phyloP scores from a whole-genome alignment of 129 eudicot species.

The Arctium minus region DNA sequence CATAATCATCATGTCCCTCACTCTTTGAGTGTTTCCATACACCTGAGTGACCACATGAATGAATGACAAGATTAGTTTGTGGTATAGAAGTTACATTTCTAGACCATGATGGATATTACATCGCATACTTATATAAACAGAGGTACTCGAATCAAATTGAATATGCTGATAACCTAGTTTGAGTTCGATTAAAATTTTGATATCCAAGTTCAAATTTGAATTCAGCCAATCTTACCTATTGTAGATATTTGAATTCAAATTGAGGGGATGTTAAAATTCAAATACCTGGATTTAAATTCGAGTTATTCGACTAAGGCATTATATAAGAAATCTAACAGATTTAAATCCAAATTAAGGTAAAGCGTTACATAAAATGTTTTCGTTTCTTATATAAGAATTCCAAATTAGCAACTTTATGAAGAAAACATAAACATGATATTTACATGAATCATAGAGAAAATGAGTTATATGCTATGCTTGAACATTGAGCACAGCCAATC shows the following conservation, averaged over 20 bases:
- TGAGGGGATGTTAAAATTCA: not conserved
- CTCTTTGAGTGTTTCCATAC: slow-evolving; percentile 91
- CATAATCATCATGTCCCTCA: slow-evolving; percentile 92
- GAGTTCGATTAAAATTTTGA: not conserved
- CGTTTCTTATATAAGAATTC: not conserved
- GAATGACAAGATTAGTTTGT: not conserved
- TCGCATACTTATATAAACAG: not conserved
- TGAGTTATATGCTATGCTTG: not conserved
- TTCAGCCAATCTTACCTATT: not conserved
- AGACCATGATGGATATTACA: not conserved
- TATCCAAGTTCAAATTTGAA: not conserved
- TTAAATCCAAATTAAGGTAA: not conserved
- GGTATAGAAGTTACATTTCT: not conserved
- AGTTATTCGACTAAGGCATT: not conserved
- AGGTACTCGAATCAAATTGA: not conserved
- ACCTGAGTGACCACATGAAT: slow-evolving; percentile 41
- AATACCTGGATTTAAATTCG: not conserved
- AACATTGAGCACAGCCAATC: not conserved
- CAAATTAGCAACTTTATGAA: not conserved
- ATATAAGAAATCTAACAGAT: not conserved
- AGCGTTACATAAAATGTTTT: not conserved
- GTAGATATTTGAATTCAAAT: not conserved
- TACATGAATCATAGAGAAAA: not conserved
- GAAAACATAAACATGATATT: not conserved
- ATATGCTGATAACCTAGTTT: not conserved